phyloP scores from a whole-genome alignment of 192 early-diverging fungal genomes.

The Podila horticola region DNA sequence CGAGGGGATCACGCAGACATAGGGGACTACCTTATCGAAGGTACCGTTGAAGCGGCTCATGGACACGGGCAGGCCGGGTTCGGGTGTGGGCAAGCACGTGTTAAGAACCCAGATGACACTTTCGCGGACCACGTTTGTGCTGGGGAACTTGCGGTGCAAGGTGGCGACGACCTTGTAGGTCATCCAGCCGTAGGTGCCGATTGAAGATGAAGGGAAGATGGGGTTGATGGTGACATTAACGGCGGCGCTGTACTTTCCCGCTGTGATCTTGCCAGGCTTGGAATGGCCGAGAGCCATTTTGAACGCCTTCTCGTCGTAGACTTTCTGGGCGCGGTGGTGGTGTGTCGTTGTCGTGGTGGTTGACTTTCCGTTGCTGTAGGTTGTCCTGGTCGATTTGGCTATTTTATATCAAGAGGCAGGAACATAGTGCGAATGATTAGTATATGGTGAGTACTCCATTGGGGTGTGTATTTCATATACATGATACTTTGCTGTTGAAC shows the following conservation, averaged over 20 bases:
- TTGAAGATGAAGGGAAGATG: constrained; percentile 5
- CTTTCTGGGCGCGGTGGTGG: background rate
- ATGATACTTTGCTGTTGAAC: background rate
- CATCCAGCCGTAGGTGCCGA: background rate
- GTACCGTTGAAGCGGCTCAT: constrained; percentile 13
- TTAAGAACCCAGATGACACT: background rate
- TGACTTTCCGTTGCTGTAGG: background rate
- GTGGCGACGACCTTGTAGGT: constrained; percentile 3
- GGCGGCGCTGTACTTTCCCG: background rate
- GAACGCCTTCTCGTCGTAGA: background rate
- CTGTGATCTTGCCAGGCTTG: background rate
- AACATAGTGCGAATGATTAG: no score
- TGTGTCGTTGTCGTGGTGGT: background rate
- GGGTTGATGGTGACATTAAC: constrained; percentile 1
- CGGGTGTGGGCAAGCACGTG: background rate
- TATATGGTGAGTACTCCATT: background rate
- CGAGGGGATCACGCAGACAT: constrained; percentile 25
- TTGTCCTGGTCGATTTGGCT: background rate
- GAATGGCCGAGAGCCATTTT: background rate
- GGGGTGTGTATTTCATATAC: background rate
- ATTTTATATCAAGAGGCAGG: background rate
- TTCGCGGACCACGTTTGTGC: constrained; percentile 3
- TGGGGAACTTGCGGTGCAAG: background rate
- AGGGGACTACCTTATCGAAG: background rate
- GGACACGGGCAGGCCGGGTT: background rate